phyloP scores from a whole-genome alignment of 345 rosid genomes.

The Hypericum androsaemum region DNA sequence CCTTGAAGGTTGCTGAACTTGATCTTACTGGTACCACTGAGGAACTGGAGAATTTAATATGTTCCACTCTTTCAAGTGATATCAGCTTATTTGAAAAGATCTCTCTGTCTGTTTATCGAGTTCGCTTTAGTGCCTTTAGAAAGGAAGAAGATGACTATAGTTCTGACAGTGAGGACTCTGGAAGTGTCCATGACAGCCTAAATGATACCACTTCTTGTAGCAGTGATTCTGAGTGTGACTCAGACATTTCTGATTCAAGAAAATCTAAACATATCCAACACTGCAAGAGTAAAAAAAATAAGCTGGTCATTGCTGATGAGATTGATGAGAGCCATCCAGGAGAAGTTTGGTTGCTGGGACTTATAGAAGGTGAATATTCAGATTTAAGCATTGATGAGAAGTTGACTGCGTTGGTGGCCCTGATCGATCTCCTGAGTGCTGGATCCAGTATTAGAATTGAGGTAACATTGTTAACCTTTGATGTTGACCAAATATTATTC shows the following conservation, averaged over 20 bases:
- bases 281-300: slow-evolving; percentile 33
- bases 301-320: slow-evolving; percentile 40
- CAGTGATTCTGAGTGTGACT: slow-evolving; percentile 49
- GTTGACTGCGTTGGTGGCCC: slow-evolving; percentile 67
- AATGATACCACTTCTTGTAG: slow-evolving; percentile 33
- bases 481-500: neutral
- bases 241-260: slow-evolving; percentile 27
- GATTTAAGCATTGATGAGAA: slow-evolving; percentile 79
- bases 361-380: slow-evolving; percentile 92
- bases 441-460: slow-evolving; percentile 66
- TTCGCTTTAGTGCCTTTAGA: slow-evolving; percentile 44
- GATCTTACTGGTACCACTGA: slow-evolving; percentile 44
- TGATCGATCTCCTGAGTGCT: slow-evolving; percentile 72
- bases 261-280: slow-evolving; percentile 24
- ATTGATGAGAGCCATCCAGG: slow-evolving; percentile 96
- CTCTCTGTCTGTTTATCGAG: slow-evolving; percentile 64
- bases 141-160: slow-evolving; percentile 38
- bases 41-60: slow-evolving; percentile 57
- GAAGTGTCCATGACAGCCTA: slow-evolving; percentile 75
- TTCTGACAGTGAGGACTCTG: slow-evolving; percentile 67
- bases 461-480: slow-evolving; percentile 37
- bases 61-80: slow-evolving; percentile 86
- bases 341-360: slow-evolving; percentile 87
- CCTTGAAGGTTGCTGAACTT: slow-evolving; percentile 57
- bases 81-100: slow-evolving; percentile 90